Base-by-base conservation (phyloP, 2,329 filamentous ascomycete species). In the Mariannaea sp. region DNA sequence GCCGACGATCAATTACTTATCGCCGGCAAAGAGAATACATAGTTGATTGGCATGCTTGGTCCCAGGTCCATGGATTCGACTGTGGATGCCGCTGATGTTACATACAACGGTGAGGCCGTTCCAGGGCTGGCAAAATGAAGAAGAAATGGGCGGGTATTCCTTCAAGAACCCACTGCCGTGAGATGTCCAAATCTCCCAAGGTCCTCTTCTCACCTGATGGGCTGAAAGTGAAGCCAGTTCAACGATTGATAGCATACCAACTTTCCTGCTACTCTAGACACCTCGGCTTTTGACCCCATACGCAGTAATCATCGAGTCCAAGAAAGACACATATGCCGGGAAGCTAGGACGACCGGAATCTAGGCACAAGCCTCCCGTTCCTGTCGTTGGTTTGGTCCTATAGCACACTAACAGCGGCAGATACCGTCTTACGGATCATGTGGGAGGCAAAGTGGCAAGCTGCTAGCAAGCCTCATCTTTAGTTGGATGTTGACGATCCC, bases 1-100 rank as follows among this genome's bases (percentile, higher is more conserved):
- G 40, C 39, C 36, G 49, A 43, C 42, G 29, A 48, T 47, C 39
- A 36, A 24, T 54, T 45, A 49, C 26, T 40, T 49, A 49, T 54
- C 45, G 27, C 45, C 29, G 33, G 19, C 10, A n/a, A 2, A 40
- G 39, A 8, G 32, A 16, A 20, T 10, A 4, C 8, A 5, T 24
- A 8, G 22, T 24, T 24, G 5, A 7, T 4, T 7, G 19, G 19
- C 19, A n/a, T 42, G 30, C 13, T 14, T 17, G 12, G 41, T 40
- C 20, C 46, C 46, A 42, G 29, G 22, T 16, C 24, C 38, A 8
- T 26, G 36, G 27, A 14, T 14, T 17, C 44, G 22, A 47, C 33
- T 32, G 7, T 12, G 29, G 29, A 32, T 32, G 38, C 26, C 30
- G 14, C 36, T 43, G 50, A 48, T 38, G 44, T 44, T n/a, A n/a